These are phyloP conservation scores for Yarrowia porcina DNA, from an alignment of 805 yeast genomes.

Conservation along the genomic window DNA sequence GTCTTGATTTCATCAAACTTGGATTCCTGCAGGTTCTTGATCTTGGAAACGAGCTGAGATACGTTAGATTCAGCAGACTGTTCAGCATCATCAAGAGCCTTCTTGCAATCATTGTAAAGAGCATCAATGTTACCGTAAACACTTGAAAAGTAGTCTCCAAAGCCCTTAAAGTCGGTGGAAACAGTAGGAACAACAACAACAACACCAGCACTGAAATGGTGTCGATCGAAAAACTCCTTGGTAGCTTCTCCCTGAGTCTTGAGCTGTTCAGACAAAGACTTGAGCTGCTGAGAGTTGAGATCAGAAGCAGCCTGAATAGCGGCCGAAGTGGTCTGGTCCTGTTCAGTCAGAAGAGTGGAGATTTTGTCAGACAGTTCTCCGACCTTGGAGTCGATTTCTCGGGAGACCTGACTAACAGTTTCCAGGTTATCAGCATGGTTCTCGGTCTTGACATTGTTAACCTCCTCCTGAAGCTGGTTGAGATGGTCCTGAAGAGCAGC, in stretches of 20 bases:
- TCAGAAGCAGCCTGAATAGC: background rate
- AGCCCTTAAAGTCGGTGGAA: background rate
- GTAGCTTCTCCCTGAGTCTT: background rate
- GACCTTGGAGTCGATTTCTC: background rate
- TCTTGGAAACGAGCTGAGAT: background rate
- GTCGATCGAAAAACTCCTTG: background rate
- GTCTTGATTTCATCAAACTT: background rate
- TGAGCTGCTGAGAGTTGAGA: background rate
- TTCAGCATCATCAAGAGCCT: background rate
- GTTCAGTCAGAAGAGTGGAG: background rate
- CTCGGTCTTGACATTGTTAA: background rate
- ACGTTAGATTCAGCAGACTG: background rate
- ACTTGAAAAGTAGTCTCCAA: background rate
- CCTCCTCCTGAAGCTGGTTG: background rate
- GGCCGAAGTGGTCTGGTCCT: background rate
- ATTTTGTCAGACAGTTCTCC: background rate
- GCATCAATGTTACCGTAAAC: background rate
- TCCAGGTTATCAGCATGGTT: background rate
- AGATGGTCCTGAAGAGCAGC: background rate
- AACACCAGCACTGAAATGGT: background rate
- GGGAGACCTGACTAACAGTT: background rate
- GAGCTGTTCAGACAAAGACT: background rate
- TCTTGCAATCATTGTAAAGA: background rate
- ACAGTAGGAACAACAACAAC: background rate
- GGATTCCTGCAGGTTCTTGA: background rate